Conservation (phyloP, 1,284 basidiomycete genomes). For the Ustilago lituana region DNA sequence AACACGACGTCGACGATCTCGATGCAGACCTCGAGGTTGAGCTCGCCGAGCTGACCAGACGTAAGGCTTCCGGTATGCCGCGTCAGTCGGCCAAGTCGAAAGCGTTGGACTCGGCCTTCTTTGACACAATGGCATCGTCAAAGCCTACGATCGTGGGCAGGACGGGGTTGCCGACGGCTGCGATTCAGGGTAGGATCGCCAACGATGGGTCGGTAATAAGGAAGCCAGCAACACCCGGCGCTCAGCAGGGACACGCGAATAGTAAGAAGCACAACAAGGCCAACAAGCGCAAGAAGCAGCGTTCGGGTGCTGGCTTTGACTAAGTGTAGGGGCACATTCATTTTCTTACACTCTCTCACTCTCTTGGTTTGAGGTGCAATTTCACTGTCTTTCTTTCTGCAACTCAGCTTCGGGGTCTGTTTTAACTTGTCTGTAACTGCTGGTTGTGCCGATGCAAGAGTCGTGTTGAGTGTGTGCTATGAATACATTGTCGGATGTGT, state of each 20-base stretch:
- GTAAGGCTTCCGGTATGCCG: conserved; percentile 2
- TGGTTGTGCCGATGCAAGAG: no score
- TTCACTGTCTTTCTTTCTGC: no score
- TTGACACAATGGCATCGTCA: conserved; percentile 76
- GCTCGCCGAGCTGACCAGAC: conserved; percentile 10
- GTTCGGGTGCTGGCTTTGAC: conserved; percentile 57
- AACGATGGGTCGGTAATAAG: conserved; percentile 56
- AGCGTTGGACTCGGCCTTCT: conserved; percentile 84
- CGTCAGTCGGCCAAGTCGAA: conserved; percentile 39
- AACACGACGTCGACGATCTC: conserved; percentile 33
- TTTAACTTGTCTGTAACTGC: no score
- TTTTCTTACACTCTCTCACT: no score
- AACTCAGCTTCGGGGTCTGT: no score
- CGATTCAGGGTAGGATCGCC: conserved; percentile 48
- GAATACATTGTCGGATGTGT: no score
- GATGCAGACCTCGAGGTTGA: conserved; percentile 20
- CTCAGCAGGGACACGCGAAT: conserved; percentile 69
- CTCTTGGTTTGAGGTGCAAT: no score
- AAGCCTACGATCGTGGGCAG: conserved; percentile 69
- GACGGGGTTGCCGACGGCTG: conserved; percentile 64
- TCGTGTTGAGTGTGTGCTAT: no score
- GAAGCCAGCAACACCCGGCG: conserved; percentile 69
- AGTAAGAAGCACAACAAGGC: conserved; percentile 92
- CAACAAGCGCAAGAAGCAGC: conserved; percentile 71
- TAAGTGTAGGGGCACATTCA: not conserved